Evolutionary conservation across 371 early-diverging fungal genomes (phyloP).

Genomic region (Mortierella sp.): DNA sequence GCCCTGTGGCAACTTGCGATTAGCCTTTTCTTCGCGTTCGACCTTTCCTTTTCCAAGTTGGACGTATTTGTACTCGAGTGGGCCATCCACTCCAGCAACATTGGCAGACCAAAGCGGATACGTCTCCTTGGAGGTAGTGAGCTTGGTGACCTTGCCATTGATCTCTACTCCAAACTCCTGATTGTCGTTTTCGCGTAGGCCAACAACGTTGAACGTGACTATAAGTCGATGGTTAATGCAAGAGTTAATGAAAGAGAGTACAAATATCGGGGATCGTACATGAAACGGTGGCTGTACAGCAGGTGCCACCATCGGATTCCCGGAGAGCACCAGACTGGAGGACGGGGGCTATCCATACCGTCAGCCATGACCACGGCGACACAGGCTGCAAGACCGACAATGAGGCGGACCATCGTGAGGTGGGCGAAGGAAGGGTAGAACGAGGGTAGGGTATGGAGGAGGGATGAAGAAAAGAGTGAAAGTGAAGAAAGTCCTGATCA

Average conservation of each 20-base stretch:
- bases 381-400: conserved; percentile 48
- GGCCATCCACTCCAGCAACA: conserved; percentile 32
- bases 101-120: conserved; percentile 53
- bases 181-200: conserved; percentile 19
- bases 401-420: conserved; percentile 36
- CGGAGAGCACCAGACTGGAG: no score
- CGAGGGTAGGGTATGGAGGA: neutral
- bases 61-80: conserved; percentile 40
- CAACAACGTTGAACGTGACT: conserved; percentile 52
- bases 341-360: no score
- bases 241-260: neutral
- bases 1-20: conserved; percentile 55
- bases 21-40: conserved; percentile 10
- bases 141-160: conserved; percentile 38
- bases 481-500: neutral
- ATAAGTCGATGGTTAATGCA: neutral
- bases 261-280: no score
- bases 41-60: conserved; percentile 26
- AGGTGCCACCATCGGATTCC: no score
- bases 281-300: neutral
- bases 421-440: neutral
- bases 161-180: conserved; percentile 39
- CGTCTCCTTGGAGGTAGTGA: conserved; percentile 22
- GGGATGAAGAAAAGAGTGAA: neutral
- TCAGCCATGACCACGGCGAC: conserved; percentile 42